Evolutionary conservation across 1,284 basidiomycete species (phyloP).

Genomic region (Fomitopsis pinicola): DNA sequence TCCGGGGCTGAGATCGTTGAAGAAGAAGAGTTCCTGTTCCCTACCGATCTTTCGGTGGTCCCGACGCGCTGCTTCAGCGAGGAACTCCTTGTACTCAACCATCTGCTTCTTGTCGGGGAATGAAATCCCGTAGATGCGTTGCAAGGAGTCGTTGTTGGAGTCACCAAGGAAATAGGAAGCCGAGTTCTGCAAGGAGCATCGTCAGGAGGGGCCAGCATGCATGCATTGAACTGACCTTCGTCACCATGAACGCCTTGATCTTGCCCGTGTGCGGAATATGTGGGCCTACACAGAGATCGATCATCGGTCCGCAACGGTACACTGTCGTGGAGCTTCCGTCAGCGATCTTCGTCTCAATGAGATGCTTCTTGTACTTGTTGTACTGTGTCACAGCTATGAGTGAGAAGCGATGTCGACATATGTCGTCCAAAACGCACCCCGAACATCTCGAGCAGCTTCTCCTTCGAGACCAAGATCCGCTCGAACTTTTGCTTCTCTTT

Average conservation of each 20-base stretch:
- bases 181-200: slow-evolving; percentile 64
- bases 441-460: slow-evolving; percentile 96
- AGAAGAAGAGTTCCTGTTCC: slow-evolving; percentile 98
- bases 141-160: slow-evolving; percentile 90
- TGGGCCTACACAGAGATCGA: slow-evolving; percentile 96
- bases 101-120: slow-evolving; percentile 99
- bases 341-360: slow-evolving; percentile 94
- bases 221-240: slow-evolving; percentile 57
- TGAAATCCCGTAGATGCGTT: slow-evolving; percentile 97
- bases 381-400: slow-evolving; percentile 52
- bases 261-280: slow-evolving; percentile 97
- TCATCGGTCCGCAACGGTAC: slow-evolving; percentile 98
- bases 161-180: slow-evolving; percentile 99
- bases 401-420: background rate
- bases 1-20: slow-evolving; percentile 95
- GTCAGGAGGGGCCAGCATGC: background rate
- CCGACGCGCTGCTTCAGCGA: slow-evolving; percentile 95
- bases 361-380: slow-evolving; percentile 98
- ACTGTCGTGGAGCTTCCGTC: slow-evolving; percentile 98
- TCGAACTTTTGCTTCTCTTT: slow-evolving; percentile 99
- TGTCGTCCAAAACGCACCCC: slow-evolving; percentile 46
- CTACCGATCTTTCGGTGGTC: slow-evolving; percentile 96
- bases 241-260: slow-evolving; percentile 96
- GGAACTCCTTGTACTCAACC: slow-evolving; percentile 93
- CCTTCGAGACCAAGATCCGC: slow-evolving; percentile 89